These are phyloP conservation scores for Ascocoryne sarcoides DNA, from an alignment of 2,329 filamentous ascomycete genomes.

Conservation along the genomic window DNA sequence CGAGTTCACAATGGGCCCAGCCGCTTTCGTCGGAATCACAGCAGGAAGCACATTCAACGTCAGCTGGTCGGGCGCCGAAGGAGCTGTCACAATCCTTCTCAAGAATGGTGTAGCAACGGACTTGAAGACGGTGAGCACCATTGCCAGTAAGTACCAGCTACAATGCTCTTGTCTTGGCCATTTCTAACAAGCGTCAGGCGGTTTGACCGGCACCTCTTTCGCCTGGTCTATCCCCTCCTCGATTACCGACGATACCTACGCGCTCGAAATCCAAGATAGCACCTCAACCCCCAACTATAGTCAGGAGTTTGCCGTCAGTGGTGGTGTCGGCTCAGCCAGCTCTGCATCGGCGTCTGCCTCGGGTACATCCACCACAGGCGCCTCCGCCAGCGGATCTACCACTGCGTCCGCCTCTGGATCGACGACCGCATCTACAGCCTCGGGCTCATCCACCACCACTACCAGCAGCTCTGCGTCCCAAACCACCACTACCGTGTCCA, in stretches of 20 bases:
- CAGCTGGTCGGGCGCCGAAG: constrained; percentile 20
- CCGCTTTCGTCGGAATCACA: constrained; percentile 15
- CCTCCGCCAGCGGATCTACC: neutral
- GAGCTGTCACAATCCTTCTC: constrained; percentile 23
- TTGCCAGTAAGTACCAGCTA: constrained; percentile 24
- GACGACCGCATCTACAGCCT: neutral
- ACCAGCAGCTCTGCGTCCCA: neutral
- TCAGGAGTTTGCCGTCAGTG: constrained; percentile 20
- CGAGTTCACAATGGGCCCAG: constrained; percentile 19
- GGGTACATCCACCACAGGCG: constrained; percentile 1
- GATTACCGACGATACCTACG: constrained; percentile 16
- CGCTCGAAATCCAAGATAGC: constrained; percentile 21
- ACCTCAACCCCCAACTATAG: constrained; percentile 19
- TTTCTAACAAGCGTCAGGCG: constrained; percentile 11
- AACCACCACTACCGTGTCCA: constrained; percentile 3
- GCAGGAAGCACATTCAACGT: constrained; percentile 20
- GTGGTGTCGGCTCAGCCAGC: constrained; percentile 10
- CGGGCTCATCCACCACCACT: neutral
- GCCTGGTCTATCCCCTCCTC: constrained; percentile 17
- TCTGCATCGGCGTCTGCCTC: constrained; percentile 6
- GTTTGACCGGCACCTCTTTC: constrained; percentile 18
- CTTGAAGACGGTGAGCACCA: constrained; percentile 18
- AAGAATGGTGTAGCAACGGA: constrained; percentile 21
- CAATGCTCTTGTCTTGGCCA: neutral
- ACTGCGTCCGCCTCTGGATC: constrained; percentile 2